Evolutionary conservation across 202 grass and related monocot genomes (phyloP).

Genomic region (Setaria viridis): DNA sequence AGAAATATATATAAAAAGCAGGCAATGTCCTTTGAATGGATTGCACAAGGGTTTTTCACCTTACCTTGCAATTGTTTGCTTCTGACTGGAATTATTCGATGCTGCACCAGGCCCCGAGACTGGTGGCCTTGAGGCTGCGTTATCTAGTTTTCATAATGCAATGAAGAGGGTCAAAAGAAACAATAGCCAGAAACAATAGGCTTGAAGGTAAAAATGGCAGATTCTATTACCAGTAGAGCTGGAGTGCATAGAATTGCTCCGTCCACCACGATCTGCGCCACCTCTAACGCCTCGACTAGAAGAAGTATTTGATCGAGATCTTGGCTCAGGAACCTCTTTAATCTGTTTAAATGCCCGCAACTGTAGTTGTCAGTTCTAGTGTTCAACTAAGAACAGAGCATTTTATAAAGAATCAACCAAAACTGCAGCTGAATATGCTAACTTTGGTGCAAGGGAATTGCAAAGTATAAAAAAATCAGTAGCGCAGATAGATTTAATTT

Average conservation of each 20-base stretch:
- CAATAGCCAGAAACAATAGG: constrained; percentile 28
- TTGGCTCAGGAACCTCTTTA: constrained; percentile 77
- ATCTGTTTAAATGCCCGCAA: constrained; percentile 58
- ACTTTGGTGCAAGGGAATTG: neutral
- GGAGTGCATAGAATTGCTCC: constrained; percentile 62
- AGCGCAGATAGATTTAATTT: neutral
- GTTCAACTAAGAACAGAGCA: constrained; percentile 14
- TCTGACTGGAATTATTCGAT: constrained; percentile 62
- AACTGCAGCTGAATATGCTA: neutral
- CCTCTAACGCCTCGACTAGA: constrained; percentile 69
- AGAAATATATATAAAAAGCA: neutral
- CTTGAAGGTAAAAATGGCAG: constrained; percentile 12
- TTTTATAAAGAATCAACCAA: constrained; percentile 23
- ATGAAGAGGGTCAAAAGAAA: constrained; percentile 18
- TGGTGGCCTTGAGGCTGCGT: constrained; percentile 50
- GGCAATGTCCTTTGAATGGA: constrained; percentile 13
- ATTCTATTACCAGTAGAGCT: constrained; percentile 65
- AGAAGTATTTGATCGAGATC: constrained; percentile 73
- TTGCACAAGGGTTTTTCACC: constrained; percentile 2
- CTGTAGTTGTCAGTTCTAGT: constrained; percentile 39
- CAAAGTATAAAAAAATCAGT: neutral
- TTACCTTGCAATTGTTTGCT: constrained; percentile 70
- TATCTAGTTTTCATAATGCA: constrained; percentile 52
- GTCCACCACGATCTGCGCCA: constrained; percentile 64
- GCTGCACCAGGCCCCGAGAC: constrained; percentile 52